phyloP scores from a whole-genome alignment of 805 yeast species.

The Saturnispora silvae region DNA sequence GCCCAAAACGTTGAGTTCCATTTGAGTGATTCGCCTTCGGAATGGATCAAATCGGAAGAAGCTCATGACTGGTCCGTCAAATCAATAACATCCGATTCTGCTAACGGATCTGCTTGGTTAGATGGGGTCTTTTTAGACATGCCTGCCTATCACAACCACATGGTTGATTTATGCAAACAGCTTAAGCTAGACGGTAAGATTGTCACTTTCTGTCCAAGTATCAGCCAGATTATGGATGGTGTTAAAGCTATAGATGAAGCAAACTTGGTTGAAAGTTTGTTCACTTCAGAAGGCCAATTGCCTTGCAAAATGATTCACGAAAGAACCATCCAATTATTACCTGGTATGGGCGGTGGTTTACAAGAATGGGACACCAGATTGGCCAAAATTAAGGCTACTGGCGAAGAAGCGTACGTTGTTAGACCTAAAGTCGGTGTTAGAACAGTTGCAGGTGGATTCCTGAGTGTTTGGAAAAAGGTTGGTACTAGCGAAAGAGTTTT shows the following conservation, averaged over 20 bases:
- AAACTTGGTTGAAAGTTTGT: slow-evolving; percentile 8
- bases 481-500: slow-evolving; percentile 8
- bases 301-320: slow-evolving; percentile 13
- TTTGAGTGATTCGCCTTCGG: slow-evolving; percentile 29
- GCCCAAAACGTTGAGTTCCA: slow-evolving; percentile 36
- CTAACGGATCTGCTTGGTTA: slow-evolving; percentile 23
- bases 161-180: slow-evolving; percentile 24
- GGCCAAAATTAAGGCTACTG: slow-evolving; percentile 30
- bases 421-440: slow-evolving; percentile 40
- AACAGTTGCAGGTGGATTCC: slow-evolving; percentile 42
- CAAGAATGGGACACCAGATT: slow-evolving; percentile 41
- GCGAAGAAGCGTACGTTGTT: slow-evolving; percentile 33
- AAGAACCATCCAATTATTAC: slow-evolving; percentile 32
- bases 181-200: slow-evolving; percentile 34
- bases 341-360: slow-evolving; percentile 42
- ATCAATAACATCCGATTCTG: slow-evolving; percentile 11
- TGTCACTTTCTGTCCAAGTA: slow-evolving; percentile 37
- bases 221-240: slow-evolving; percentile 36
- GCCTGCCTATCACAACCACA: slow-evolving; percentile 31
- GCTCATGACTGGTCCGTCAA: slow-evolving; percentile 18
- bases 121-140: slow-evolving; percentile 38
- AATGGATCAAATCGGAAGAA: slow-evolving; percentile 27
- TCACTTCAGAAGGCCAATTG: slow-evolving; percentile 1
- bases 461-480: slow-evolving; percentile 31
- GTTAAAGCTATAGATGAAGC: slow-evolving; percentile 21